phyloP scores from a whole-genome alignment of 306 rosid genomes.

The Hippophae gyantsensis region DNA sequence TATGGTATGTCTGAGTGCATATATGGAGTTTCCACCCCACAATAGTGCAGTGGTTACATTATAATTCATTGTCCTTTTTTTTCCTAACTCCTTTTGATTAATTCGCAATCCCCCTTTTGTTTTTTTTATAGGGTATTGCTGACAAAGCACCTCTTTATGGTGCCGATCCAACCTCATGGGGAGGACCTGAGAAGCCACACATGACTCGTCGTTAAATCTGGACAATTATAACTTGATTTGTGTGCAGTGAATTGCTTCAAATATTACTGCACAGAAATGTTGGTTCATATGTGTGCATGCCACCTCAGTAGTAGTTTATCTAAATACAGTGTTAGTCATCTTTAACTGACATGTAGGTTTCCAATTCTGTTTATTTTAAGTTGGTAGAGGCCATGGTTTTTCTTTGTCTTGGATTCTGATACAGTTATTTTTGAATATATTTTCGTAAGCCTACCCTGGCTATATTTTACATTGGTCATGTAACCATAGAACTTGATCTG shows the following conservation, averaged over 20 bases:
- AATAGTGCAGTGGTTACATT: not conserved
- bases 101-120: constrained; percentile 8
- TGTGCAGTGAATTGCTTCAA: constrained; percentile 22
- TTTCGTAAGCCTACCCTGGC: not conserved
- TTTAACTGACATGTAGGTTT: constrained; percentile 33
- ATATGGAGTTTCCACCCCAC: not conserved
- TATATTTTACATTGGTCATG: not conserved
- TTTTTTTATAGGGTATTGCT: constrained; percentile 45
- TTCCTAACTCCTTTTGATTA: not conserved
- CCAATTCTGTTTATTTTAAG: constrained; percentile 21
- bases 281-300: constrained; percentile 36
- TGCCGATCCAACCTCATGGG: constrained; percentile 48
- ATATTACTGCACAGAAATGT: constrained; percentile 23
- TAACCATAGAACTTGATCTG: constrained; percentile 1
- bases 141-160: constrained; percentile 58
- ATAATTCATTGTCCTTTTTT: not conserved
- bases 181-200: constrained; percentile 64
- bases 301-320: constrained; percentile 21
- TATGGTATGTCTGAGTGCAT: constrained; percentile 39
- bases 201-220: constrained; percentile 46
- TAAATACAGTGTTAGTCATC: constrained; percentile 28
- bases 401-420: constrained; percentile 5
- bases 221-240: constrained; percentile 23
- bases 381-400: constrained; percentile 13
- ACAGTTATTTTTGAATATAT: not conserved